Evolutionary conservation across 2,329 filamentous ascomycete species (phyloP).

Genomic region (Sclerotinia nivalis): DNA sequence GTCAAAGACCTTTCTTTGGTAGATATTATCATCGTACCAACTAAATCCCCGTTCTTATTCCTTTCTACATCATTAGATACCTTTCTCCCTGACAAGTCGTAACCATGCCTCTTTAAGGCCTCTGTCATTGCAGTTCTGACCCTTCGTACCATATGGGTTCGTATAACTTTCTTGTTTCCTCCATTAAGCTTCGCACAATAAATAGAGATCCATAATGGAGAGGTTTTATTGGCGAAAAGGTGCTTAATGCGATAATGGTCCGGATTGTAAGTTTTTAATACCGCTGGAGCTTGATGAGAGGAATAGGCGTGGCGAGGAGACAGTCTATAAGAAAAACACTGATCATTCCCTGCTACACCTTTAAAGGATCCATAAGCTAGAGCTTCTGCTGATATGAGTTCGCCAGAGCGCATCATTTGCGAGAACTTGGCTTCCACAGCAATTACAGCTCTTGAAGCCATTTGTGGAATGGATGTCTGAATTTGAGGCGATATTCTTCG

Average conservation of each 20-base stretch:
- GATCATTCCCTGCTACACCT: conserved; percentile 3
- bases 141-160: conserved; percentile 48
- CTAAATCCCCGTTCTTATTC: conserved; percentile 38
- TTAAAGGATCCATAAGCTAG: conserved; percentile 5
- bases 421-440: conserved; percentile 11
- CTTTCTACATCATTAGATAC: conserved; percentile 22
- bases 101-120: conserved; percentile 50
- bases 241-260: conserved; percentile 17
- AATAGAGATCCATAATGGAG: conserved; percentile 51
- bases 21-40: conserved; percentile 43
- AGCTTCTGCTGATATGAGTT: background rate
- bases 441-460: conserved; percentile 7
- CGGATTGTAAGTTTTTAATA: conserved; percentile 2
- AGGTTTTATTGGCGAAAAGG: conserved; percentile 23
- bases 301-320: conserved; percentile 7
- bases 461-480: background rate
- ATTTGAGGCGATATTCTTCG: background rate
- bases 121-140: conserved; percentile 48
- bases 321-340: conserved; percentile 6
- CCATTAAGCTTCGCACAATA: conserved; percentile 37
- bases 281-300: background rate
- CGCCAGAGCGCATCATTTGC: background rate
- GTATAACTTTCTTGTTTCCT: conserved; percentile 47
- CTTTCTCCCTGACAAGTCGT: conserved; percentile 40
- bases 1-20: conserved; percentile 32